Evolutionary conservation across 306 rosid species (phyloP), one percentile per base, ranked within the genome.

Genomic region (Quercus bicolor): DNA sequence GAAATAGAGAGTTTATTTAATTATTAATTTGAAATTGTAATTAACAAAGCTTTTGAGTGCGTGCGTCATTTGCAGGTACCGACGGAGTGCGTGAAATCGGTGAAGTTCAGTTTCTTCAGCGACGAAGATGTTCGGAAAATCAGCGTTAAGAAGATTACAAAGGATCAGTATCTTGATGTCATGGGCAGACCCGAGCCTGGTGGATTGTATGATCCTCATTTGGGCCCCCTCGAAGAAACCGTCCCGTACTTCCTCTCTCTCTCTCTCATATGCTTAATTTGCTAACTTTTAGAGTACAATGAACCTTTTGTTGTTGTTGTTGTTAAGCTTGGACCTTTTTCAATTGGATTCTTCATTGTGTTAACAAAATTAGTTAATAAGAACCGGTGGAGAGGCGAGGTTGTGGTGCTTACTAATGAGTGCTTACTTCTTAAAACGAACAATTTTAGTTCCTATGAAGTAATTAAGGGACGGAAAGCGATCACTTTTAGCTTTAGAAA

Each of bases 171-270:
- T 64, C 74, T 86, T 5, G 87, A 89, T 45, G 1, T 16, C 2
- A 51, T 87, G 34, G 88, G 56, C 1, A 78, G 76, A 33, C 96
- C 98, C 0, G 84, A 87, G 12, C 69, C 82, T 7, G 89, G 83
- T 23, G 98, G 98, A 18, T 84, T 93, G 21, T 95, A 95, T 83
- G 98, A 95, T 79, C 90, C 93, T 8, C 90, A 97, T 11, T 65
- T 92, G 64, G 98, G 98, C 1, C 91, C 98, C n/a, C 48, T 90
- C 1, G 83, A 83, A 16, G 95, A 91, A 6, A 75, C 81, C 28
- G 69, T 83, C n/a, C 66, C 11, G 97, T 95, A 83, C 77, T 87
- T 73, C 59, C 51, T 8, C 5, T 23, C 21, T 56, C 61, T 56
- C 61, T 56, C 26, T 20, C 62, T 9, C 15, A 37, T 37, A 2